Evolutionary conservation across 768 basidiomycete species (phyloP).

Genomic region (Rhodocollybia butyracea): DNA sequence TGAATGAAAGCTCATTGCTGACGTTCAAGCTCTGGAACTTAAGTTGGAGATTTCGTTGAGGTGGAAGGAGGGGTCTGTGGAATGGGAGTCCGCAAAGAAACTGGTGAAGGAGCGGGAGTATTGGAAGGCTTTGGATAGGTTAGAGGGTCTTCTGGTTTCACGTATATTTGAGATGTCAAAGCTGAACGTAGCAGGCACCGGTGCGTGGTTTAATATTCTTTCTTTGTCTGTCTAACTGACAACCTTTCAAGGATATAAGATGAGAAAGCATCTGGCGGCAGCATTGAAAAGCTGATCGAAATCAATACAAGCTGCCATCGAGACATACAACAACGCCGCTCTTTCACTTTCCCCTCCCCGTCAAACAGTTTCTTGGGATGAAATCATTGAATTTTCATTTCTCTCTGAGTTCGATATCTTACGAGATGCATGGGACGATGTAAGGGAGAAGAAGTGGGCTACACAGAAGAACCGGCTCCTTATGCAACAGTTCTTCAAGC

Average conservation of each 20-base stretch:
- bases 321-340: not conserved
- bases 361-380: not conserved
- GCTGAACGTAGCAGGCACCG: conserved; percentile 16
- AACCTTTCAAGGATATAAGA: conserved; percentile 24
- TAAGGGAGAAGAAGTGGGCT: not conserved
- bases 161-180: conserved; percentile 19
- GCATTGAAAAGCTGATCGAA: conserved; percentile 11
- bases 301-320: not conserved
- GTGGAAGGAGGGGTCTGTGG: conserved; percentile 5
- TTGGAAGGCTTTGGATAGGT: conserved; percentile 11
- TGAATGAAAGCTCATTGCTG: not conserved
- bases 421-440: not conserved
- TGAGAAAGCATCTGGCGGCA: conserved; percentile 22
- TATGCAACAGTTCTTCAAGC: conserved; percentile 13
- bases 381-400: not conserved
- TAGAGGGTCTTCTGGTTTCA: conserved; percentile 15
- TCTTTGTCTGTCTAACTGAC: not conserved
- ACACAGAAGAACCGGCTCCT: not conserved
- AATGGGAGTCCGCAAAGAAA: conserved; percentile 5
- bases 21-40: not conserved
- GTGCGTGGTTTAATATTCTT: conserved; percentile 15
- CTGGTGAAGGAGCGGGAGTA: conserved; percentile 2
- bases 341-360: not conserved
- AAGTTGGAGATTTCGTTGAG: not conserved
- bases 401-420: conserved; percentile 6